A percentile compares a stretch with the other conserved stretches of the same genome.
Conservation (phyloP, 2,329 filamentous ascomycete genomes). For the Pyrenophora graminea region DNA sequence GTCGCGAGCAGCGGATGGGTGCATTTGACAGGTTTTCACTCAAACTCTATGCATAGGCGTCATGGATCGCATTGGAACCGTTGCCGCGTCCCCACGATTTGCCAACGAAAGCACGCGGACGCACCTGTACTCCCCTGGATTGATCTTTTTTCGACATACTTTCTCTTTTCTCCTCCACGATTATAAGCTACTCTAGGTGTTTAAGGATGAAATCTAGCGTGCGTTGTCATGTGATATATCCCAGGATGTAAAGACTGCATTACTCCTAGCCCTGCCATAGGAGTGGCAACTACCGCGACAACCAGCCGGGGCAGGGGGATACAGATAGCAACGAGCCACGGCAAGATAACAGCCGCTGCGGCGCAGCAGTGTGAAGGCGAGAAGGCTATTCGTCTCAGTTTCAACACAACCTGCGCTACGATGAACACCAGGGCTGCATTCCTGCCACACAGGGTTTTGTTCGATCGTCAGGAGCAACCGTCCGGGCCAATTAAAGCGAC, state of each 20-base stretch:
- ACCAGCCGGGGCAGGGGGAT: background rate
- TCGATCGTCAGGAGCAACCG: background rate
- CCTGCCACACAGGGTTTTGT: background rate
- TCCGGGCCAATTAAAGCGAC: conserved; percentile 4
- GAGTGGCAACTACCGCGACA: background rate
- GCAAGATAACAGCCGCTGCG: background rate
- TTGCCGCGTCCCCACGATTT: background rate
- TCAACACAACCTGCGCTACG: background rate
- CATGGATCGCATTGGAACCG: background rate
- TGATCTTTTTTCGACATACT: too few relatives aligned
- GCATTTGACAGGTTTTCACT: conserved; percentile 11
- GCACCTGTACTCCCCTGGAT: too few relatives aligned
- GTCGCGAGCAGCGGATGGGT: conserved; percentile 2
- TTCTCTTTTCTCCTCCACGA: too few relatives aligned
- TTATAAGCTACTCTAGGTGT: too few relatives aligned
- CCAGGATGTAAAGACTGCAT: background rate
- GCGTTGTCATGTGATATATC: too few relatives aligned
- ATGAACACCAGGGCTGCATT: background rate
- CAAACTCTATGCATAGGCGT: conserved; percentile 4
- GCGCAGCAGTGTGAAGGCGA: background rate
- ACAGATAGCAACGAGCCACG: background rate
- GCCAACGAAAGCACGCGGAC: background rate
- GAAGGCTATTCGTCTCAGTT: background rate
- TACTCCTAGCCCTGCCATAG: background rate
- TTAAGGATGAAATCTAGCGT: too few relatives aligned